Conservation (phyloP, 371 early-diverging fungal genomes). For the Lichtheimia hyalospora region DNA sequence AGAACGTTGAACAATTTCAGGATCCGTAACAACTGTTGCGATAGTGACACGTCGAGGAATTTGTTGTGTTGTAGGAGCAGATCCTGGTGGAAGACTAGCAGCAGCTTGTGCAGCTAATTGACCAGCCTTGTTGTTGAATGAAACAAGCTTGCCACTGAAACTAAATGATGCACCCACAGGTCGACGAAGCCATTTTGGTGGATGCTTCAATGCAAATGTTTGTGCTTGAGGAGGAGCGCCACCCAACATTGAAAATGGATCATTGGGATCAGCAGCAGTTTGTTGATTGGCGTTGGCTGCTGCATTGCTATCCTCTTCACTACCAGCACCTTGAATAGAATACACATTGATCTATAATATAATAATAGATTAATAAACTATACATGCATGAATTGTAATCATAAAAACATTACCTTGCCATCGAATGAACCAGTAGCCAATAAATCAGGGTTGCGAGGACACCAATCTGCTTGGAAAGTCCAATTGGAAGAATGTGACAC, state of each 20-base stretch:
- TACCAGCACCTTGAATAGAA: slow-evolving; percentile 65
- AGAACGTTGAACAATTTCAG: slow-evolving; percentile 63
- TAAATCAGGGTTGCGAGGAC: slow-evolving; percentile 88
- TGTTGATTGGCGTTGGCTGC: slow-evolving; percentile 23
- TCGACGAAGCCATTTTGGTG: slow-evolving; percentile 95
- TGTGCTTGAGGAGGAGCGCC: slow-evolving; percentile 20
- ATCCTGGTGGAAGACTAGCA: slow-evolving; percentile 48
- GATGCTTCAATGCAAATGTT: slow-evolving; percentile 65
- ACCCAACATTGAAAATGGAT: slow-evolving; percentile 70
- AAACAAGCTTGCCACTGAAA: slow-evolving; percentile 87
- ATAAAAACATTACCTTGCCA: slow-evolving; percentile 61
- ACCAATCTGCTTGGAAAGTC: slow-evolving; percentile 94
- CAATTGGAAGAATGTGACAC: slow-evolving; percentile 81
- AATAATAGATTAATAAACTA: not conserved
- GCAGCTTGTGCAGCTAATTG: slow-evolving; percentile 42
- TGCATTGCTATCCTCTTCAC: slow-evolving; percentile 6
- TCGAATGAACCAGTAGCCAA: slow-evolving; percentile 86
- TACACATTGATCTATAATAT: slow-evolving; percentile 67
- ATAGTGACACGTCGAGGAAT: slow-evolving; percentile 47
- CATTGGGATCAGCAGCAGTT: slow-evolving; percentile 39
- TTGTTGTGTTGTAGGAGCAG: slow-evolving; percentile 37
- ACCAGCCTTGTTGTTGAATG: slow-evolving; percentile 59
- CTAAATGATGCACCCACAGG: slow-evolving; percentile 90
- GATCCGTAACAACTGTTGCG: slow-evolving; percentile 62
- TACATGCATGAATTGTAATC: not conserved